These are phyloP conservation scores for Periconia macrospinosa DNA, from an alignment of 2,329 filamentous ascomycete genomes.

Conservation along the genomic window DNA sequence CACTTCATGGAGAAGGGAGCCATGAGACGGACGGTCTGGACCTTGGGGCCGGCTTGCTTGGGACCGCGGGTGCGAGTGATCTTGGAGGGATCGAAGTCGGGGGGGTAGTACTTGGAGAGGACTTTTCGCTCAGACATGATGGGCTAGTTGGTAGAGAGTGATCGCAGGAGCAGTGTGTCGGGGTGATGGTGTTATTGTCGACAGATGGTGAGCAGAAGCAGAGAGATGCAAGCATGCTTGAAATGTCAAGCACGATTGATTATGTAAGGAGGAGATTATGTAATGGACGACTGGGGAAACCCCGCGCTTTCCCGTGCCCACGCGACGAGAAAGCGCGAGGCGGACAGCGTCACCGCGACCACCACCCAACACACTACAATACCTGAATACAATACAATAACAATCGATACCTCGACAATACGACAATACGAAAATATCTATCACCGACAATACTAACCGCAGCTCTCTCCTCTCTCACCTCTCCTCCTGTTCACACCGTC, in stretches of 20 bases:
- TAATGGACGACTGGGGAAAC: background rate
- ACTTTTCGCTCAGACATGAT: constrained; percentile 87
- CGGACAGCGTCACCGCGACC: constrained; percentile 4
- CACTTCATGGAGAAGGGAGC: constrained; percentile 83
- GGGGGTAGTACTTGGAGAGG: constrained; percentile 66
- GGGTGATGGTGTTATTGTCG: background rate
- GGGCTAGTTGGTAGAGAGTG: constrained; percentile 16
- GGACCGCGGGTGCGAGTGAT: constrained; percentile 69
- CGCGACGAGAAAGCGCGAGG: constrained; percentile 21
- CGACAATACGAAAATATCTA: no score
- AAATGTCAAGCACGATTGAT: background rate
- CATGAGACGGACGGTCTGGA: constrained; percentile 89
- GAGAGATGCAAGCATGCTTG: background rate
- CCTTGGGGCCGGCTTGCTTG: constrained; percentile 74
- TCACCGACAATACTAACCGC: no score
- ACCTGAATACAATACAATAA: background rate
- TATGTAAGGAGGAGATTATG: no score
- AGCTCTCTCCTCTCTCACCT: no score
- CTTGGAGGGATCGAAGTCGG: constrained; percentile 87
- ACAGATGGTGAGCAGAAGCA: background rate
- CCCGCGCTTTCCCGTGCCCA: constrained; percentile 22
- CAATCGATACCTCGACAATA: no score
- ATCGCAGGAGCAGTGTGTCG: background rate
- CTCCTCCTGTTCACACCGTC: no score
- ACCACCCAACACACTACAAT: constrained; percentile 2